Evolutionary conservation across 371 early-diverging fungal species (phyloP), one percentile per base, ranked within the genome.

Genomic region (Mortierella sp.): DNA sequence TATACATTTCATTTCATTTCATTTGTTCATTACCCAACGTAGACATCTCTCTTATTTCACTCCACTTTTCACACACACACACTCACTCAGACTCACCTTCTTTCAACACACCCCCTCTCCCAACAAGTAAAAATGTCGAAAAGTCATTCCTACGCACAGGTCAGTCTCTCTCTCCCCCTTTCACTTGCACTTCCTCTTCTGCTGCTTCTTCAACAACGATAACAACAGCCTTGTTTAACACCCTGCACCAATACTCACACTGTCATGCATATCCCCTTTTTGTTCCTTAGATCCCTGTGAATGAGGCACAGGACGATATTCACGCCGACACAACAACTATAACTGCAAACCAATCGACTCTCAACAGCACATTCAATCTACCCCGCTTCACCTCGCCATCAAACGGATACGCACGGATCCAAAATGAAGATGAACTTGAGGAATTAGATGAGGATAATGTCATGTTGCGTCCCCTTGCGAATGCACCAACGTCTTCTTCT

Each of bases 111-210:
- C 48, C 9, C 13, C 48, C 14, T 14, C 50, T 3, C 3, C 50
- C 3, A 2, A 50, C 60, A 60, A 57, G 28, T 4, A 44, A 31
- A 31, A 47, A 80, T 80, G 77, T 76, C 70, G 31, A 73, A 58
- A 5, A 63, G 58, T 13, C 81, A 76, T 48, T 76, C 81, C 14
- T 76, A 76, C 68, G 54, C 77, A n/a, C 65, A 80, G 81, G 81
- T 80, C 19, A 31, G 71, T 50, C 11, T 21, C 70, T 55, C 34
- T 42, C 10, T 8, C 0, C 28, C 2, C 11, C 72, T 28, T 50
- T n/a, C 28, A 10, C 50, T 28, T 24, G 2, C 21, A 13, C 16
- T 26, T 21, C 5, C 5, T 52, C 14, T 24, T n/a, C 26, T 24
- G 44, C 52, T 48, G n/a, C 9, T 0, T 28, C 24, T 8, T 68